These are phyloP conservation scores for Colletotrichum navitas DNA, from an alignment of 2,329 filamentous ascomycete species.

Conservation along the genomic window DNA sequence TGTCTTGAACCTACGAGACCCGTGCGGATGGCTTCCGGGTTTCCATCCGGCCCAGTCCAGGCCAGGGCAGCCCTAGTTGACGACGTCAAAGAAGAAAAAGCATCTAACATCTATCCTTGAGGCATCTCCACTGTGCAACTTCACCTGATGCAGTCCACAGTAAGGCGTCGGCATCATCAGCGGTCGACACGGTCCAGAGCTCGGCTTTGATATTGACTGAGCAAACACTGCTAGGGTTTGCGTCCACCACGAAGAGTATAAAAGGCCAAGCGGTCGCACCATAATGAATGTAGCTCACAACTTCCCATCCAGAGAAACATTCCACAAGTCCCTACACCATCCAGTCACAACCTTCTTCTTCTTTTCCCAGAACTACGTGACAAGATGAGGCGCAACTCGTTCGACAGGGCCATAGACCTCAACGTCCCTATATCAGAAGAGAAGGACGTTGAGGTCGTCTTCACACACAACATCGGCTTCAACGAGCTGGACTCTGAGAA, in stretches of 20 bases:
- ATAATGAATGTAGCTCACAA: neutral
- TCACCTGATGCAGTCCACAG: slow-evolving; percentile 5
- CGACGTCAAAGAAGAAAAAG: slow-evolving; percentile 19
- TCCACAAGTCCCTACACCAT: neutral
- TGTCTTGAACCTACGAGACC: slow-evolving; percentile 24
- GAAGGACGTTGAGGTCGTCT: slow-evolving; percentile 26
- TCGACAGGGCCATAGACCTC: slow-evolving; percentile 6
- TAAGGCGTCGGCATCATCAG: neutral
- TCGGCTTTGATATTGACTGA: slow-evolving; percentile 13
- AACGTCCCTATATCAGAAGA: slow-evolving; percentile 10
- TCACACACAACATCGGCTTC: slow-evolving; percentile 11
- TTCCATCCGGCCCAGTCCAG: slow-evolving; percentile 4
- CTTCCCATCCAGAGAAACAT: slow-evolving; percentile 14
- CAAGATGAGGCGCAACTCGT: slow-evolving; percentile 24
- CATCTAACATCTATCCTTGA: slow-evolving; percentile 19
- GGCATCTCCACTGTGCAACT: slow-evolving; percentile 16
- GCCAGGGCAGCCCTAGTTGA: slow-evolving; percentile 16
- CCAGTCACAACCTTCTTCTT: neutral
- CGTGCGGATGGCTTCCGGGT: slow-evolving; percentile 20
- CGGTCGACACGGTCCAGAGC: neutral
- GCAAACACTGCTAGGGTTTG: slow-evolving; percentile 26
- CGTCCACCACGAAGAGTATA: slow-evolving; percentile 21
- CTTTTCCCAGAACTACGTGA: neutral
- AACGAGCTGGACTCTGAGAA: slow-evolving; percentile 26
- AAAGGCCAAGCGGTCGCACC: slow-evolving; percentile 17